A percentile compares a stretch with the other conserved stretches of the same genome.
These are phyloP conservation scores for Erythrobasidium yunnanense DNA, from an alignment of 768 basidiomycete genomes.

Conservation along the genomic window DNA sequence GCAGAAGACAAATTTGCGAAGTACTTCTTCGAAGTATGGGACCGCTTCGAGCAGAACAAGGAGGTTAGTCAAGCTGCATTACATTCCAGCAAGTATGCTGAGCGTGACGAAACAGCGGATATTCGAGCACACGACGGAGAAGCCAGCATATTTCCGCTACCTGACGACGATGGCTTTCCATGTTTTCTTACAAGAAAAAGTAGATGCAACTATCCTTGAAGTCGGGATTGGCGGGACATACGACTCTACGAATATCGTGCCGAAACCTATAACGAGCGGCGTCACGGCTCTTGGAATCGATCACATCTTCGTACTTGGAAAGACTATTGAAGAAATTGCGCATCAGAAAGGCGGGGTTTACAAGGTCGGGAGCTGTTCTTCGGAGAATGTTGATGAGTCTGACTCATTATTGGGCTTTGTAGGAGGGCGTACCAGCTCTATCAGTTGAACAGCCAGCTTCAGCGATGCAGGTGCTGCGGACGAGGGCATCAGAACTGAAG, in stretches of 20 bases:
- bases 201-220: conserved; percentile 85
- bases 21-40: conserved; percentile 96
- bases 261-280: conserved; percentile 77
- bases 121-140: conserved; percentile 50
- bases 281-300: conserved; percentile 85
- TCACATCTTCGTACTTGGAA: conserved; percentile 75
- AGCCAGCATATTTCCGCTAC: conserved; percentile 90
- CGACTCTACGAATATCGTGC: conserved; percentile 93
- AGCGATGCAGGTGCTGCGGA: conserved; percentile 56
- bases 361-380: conserved; percentile 49
- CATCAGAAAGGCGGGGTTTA: conserved; percentile 95
- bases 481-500: conserved; percentile 57
- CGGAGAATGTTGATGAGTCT: no score
- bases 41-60: conserved; percentile 57
- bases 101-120: conserved; percentile 46
- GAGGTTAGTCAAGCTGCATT: conserved; percentile 52
- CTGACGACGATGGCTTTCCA: conserved; percentile 87
- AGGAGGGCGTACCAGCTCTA: conserved; percentile 59
- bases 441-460: conserved; percentile 66
- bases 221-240: conserved; percentile 90
- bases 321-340: conserved; percentile 77
- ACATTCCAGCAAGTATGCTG: no score
- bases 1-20: conserved; percentile 77
- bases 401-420: no score
- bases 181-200: conserved; percentile 64